phyloP scores from a whole-genome alignment of 2,329 filamentous ascomycete genomes.

The Ophiosphaerella narmari region DNA sequence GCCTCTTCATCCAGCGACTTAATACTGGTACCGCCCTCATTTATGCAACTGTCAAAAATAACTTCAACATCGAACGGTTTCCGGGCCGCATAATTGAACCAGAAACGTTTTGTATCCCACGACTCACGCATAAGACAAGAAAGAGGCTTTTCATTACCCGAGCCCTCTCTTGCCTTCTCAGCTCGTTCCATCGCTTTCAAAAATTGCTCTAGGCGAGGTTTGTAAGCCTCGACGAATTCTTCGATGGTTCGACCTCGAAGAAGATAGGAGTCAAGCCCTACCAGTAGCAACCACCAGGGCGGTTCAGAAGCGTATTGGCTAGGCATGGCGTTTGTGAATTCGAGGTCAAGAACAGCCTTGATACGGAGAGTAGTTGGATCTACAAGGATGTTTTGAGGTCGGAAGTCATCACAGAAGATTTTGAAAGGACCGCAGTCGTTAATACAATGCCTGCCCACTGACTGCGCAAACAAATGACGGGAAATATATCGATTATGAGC shows the following conservation, averaged over 20 bases:
- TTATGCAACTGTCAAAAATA: conserved; percentile 34
- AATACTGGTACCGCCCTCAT: conserved; percentile 7
- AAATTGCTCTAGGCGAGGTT: conserved; percentile 44
- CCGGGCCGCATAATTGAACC: conserved; percentile 45
- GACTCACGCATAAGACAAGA: conserved; percentile 43
- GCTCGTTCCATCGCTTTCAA: conserved; percentile 38
- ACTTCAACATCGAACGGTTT: conserved; percentile 44
- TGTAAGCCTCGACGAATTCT: conserved; percentile 31
- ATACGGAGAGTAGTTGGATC: conserved; percentile 43
- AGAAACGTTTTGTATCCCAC: conserved; percentile 44
- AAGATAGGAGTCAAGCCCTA: conserved; percentile 18
- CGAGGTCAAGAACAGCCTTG: conserved; percentile 48
- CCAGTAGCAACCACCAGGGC: conserved; percentile 49
- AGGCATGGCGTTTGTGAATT: conserved; percentile 51
- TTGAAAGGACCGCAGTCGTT: conserved; percentile 45
- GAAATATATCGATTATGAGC: conserved; percentile 29
- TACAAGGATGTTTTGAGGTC: conserved; percentile 47
- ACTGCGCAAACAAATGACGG: conserved; percentile 16
- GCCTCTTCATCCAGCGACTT: conserved; percentile 6
- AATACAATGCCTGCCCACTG: conserved; percentile 15
- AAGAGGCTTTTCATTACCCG: conserved; percentile 13
- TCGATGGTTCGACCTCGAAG: conserved; percentile 11
- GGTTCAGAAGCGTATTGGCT: conserved; percentile 45
- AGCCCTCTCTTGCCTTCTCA: conserved; percentile 10
- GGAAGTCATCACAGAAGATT: conserved; percentile 49